These are phyloP conservation scores for Polyplosphaeria fusca DNA, from an alignment of 495 filamentous ascomycete species.

Conservation along the genomic window DNA sequence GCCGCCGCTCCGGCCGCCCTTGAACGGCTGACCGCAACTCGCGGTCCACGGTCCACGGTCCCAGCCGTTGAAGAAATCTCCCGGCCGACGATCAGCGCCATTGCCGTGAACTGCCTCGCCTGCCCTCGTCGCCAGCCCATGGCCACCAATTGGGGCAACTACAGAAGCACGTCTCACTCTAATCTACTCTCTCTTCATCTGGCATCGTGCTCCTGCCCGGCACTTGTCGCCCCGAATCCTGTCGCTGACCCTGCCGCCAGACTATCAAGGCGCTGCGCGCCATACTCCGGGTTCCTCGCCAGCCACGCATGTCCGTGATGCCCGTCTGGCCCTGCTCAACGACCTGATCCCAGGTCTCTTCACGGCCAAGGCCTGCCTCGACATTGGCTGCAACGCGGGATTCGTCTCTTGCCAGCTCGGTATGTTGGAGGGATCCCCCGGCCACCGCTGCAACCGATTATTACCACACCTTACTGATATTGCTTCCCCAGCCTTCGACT, in stretches of 20 bases:
- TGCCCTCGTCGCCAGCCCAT: neutral
- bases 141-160: constrained; percentile 30
- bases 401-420: constrained; percentile 40
- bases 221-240: constrained; percentile 17
- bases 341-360: constrained; percentile 36
- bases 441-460: constrained; percentile 31
- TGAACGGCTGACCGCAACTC: constrained; percentile 11
- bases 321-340: constrained; percentile 36
- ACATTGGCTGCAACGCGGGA: constrained; percentile 45
- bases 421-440: constrained; percentile 29
- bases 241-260: constrained; percentile 7
- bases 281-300: constrained; percentile 27
- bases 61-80: neutral
- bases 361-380: constrained; percentile 36
- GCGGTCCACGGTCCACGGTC: neutral
- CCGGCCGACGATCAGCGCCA: constrained; percentile 24
- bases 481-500: constrained; percentile 38
- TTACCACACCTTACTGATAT: constrained; percentile 31
- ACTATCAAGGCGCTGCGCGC: constrained; percentile 23
- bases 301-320: constrained; percentile 41
- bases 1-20: neutral
- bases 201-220: neutral
- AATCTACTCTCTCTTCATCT: constrained; percentile 20
- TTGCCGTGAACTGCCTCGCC: constrained; percentile 1
- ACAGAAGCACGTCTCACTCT: constrained; percentile 17